Percentiles rank a stretch among this genome's conserved stretches.
Conservation (phyloP, 768 basidiomycete species). For the Coprinopsis marcescibilis region DNA sequence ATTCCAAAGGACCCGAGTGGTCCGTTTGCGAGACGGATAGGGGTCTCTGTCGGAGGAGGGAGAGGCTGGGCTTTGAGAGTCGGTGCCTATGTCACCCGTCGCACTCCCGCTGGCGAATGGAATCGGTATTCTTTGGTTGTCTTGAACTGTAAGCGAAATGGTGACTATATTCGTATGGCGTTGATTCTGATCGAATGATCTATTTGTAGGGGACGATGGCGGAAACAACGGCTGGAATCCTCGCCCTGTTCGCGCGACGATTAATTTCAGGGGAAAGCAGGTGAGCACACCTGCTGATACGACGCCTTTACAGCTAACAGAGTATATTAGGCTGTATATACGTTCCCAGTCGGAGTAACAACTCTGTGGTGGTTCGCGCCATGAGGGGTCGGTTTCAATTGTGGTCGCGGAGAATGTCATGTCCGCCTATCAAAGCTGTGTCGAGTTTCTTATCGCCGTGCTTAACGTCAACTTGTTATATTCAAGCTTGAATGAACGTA, state of each 20-base stretch:
- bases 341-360: conserved; percentile 72
- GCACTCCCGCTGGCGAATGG: conserved; percentile 51
- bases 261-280: conserved; percentile 61
- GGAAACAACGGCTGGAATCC: conserved; percentile 49
- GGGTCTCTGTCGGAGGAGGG: conserved; percentile 52
- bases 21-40: conserved; percentile 64
- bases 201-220: conserved; percentile 40
- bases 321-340: conserved; percentile 49
- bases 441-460: background rate
- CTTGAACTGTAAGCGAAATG: conserved; percentile 46
- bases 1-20: conserved; percentile 64
- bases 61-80: conserved; percentile 57
- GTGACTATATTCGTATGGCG: background rate
- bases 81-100: conserved; percentile 56
- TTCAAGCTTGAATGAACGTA: background rate
- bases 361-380: conserved; percentile 48
- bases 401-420: background rate
- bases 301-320: background rate
- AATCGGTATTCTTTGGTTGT: conserved; percentile 67
- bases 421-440: background rate
- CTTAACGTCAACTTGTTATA: background rate
- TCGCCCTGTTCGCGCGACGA: conserved; percentile 49
- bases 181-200: background rate
- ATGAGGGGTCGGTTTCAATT: background rate
- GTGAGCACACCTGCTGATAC: conserved; percentile 22